Conservation (phyloP, 169 alveolate genomes). For the Plasmodium adleri region DNA sequence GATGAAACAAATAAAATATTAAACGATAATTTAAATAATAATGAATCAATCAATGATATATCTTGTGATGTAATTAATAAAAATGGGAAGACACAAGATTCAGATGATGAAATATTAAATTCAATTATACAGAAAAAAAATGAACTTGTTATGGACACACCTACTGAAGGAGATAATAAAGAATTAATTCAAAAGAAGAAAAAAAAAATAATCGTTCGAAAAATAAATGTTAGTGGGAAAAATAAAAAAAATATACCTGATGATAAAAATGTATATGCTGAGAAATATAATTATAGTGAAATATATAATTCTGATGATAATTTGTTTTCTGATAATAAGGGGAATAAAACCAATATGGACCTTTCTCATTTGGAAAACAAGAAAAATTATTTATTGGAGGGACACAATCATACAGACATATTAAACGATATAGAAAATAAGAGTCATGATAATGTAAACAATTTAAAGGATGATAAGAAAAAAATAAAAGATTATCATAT, state of each 20-base stretch:
- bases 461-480: slow-evolving; percentile 2
- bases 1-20: slow-evolving; percentile 1
- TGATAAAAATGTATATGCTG: neutral
- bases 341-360: too few relatives aligned
- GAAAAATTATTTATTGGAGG: too few relatives aligned
- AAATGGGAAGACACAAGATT: slow-evolving; percentile 1
- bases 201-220: slow-evolving; percentile 6
- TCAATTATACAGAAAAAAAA: slow-evolving; percentile 16
- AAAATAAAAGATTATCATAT: slow-evolving; percentile 13
- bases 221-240: slow-evolving; percentile 4
- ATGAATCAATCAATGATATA: neutral
- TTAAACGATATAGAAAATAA: too few relatives aligned
- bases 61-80: neutral
- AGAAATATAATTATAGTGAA: neutral
- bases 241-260: neutral
- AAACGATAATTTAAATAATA: neutral
- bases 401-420: too few relatives aligned
- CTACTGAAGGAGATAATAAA: slow-evolving; percentile 15
- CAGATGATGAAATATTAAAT: slow-evolving; percentile 50
- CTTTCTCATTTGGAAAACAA: too few relatives aligned
- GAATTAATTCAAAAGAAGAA: slow-evolving; percentile 19
- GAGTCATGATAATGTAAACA: neutral
- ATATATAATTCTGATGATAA: neutral
- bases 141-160: neutral
- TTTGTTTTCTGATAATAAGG: too few relatives aligned